These are phyloP conservation scores for Flaveria floridana DNA, from an alignment of 140 eudicot species.

Conservation along the genomic window DNA sequence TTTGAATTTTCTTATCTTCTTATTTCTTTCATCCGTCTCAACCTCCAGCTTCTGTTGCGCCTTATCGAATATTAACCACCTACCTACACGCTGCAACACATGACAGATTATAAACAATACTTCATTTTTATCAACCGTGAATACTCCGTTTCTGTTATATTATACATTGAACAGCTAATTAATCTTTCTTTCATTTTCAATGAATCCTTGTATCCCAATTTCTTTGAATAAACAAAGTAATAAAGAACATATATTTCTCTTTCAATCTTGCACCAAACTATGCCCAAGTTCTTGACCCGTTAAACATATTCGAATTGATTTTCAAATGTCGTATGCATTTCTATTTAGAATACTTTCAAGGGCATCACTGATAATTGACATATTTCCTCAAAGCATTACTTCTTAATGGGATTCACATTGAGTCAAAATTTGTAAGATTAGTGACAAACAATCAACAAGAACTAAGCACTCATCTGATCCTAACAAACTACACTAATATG, in stretches of 20 bases:
- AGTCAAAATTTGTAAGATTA: not conserved
- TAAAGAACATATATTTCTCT: not conserved
- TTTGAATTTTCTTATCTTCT: conserved; percentile 71
- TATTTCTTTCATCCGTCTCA: conserved; percentile 60
- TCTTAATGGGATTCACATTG: not conserved
- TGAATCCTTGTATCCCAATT: not conserved
- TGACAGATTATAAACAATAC: conserved; percentile 2
- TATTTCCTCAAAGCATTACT: not conserved
- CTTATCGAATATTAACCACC: conserved; percentile 67
- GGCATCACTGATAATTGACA: too few relatives aligned
- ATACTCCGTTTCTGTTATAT: not conserved
- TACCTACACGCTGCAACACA: conserved; percentile 74
- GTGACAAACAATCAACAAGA: not conserved
- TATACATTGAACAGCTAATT: not conserved
- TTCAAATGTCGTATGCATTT: not conserved
- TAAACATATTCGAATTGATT: not conserved
- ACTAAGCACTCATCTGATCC: not conserved
- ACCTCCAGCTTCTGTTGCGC: conserved; percentile 44
- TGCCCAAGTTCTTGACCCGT: not conserved
- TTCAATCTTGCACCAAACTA: not conserved
- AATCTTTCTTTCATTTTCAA: too few relatives aligned
- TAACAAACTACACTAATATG: not conserved
- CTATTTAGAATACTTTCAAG: too few relatives aligned
- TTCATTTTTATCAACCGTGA: not conserved
- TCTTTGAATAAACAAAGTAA: conserved; percentile 1